phyloP scores from a whole-genome alignment of 176 grass and related monocot genomes.

The Carex littledalei region DNA sequence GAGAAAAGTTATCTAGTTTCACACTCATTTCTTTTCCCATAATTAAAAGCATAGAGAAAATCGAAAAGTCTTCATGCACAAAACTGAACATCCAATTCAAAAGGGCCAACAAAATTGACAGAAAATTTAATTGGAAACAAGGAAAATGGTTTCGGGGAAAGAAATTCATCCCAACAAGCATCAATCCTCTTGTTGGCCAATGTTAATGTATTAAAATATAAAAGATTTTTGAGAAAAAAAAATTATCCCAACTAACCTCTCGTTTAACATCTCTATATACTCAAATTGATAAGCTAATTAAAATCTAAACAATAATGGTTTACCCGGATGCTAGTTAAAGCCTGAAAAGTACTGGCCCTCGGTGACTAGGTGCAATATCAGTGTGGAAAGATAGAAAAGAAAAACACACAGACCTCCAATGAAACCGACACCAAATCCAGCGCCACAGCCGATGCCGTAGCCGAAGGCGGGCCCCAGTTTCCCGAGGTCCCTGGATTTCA shows the following conservation, averaged over 20 bases:
- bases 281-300: background rate
- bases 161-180: background rate
- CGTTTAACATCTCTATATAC: background rate
- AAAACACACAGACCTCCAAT: conserved; percentile 48
- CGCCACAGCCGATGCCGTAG: conserved; percentile 71
- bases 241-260: background rate
- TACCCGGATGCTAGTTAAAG: background rate
- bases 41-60: background rate
- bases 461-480: conserved; percentile 72
- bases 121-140: background rate
- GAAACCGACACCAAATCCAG: conserved; percentile 69
- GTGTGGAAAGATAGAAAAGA: background rate
- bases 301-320: background rate
- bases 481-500: conserved; percentile 55
- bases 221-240: background rate
- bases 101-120: background rate
- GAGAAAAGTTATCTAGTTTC: background rate
- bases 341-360: background rate
- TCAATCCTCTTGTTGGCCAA: background rate
- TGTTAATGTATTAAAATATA: background rate
- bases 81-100: background rate
- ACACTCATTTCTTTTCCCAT: background rate
- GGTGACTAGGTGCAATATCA: background rate
- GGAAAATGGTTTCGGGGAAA: background rate
- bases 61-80: background rate